Base-by-base conservation (phyloP, 2,329 filamentous ascomycete species). In the Trichoderma atrobrunneum region DNA sequence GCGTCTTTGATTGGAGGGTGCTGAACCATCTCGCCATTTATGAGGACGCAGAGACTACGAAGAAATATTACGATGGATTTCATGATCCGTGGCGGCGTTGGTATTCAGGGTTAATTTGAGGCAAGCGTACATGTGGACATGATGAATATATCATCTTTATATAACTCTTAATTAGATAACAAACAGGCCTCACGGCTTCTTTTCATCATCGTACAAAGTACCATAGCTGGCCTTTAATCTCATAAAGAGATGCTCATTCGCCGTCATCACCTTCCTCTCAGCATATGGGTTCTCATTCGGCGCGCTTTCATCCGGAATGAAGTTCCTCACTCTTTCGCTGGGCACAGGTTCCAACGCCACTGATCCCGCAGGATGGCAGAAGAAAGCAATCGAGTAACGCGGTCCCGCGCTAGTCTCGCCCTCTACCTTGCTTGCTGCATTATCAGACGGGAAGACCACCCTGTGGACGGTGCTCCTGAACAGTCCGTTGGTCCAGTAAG, bases 401-500 rank as follows among this genome's bases (percentile, higher is more conserved):
- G 88, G 84, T 30, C 86, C 86, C 0, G 78, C 76, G 36, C 82
- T 85, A 5, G 80, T 82, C 78, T 88, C 87, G n/a, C 84, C 86
- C 2, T 79, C 73, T 1, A 83, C 78, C 10, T 34, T 72, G 16
- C 62, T 71, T 6, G 72, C 72, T 16, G 74, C 77, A 11, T 74
- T 75, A 7, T 74, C 76, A 0, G 75, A 72, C 0, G 85, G 82
- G 75, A 97, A 96, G 0, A 95, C 90, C 34, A 98, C 96, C 12
- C 95, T 86, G 79, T 98, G 96, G 7, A 98, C 89, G 0, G 95
- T 98, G 76, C 91, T 94, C 76, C 94, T 92, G 74, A 98, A 86
- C 61, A 98, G 82, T 0, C 95, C 94, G 75, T 92, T 92, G 1
- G 96, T 98, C 95, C 95, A 98, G 80, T 97, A 96, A 39, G 90